Base-by-base conservation (phyloP, 1,284 basidiomycete species). In the Pseudozyma hubeiensis region DNA sequence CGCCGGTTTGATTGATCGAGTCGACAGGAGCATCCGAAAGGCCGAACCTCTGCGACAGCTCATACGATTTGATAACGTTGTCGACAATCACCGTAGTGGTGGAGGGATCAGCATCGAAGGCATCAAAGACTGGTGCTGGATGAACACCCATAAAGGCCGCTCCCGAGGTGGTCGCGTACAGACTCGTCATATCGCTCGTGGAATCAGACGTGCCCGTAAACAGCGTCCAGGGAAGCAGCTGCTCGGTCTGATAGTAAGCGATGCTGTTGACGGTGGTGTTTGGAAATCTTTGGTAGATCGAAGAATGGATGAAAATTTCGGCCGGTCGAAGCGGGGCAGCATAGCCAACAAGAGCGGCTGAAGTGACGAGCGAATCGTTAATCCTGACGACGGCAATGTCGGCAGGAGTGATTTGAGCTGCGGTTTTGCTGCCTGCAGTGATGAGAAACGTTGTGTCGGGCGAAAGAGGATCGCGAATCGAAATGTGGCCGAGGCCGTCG, bases 221-320 rank as follows among this genome's bases (percentile, higher is more conserved):
- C 17, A 73, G 48, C 41, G 60, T 53, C 56, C 57, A 73, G 5
- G 70, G 64, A 1, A 73, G 57, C 29, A 73, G 47, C 57, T 73
- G 70, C 39, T 67, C 64, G 13, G 70, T 31, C 2, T 53, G 61
- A 11, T 64, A 73, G 53, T 56, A 73, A 2, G 70, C 70, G 39
- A 73, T 49, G 53, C 70, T 73, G 57, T 17, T 64, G 33, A 73
- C 70, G 4, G 70, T 67, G 13, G 64, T 62, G 48, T 73, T 68
- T 0, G 64, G 57, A 44, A 73, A 73, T 2, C 70, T 33, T 41
- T 64, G 61, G 31, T 73, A 73, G 61, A 73, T 53, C 31, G 70
- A 64, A 3, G 70, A 73, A 30, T 73, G 70, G 43, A 73, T 64
- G 29, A 73, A 73, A 35, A 64, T 46, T 39, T 68, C 70, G 13